A percentile compares a stretch with the other conserved stretches of the same genome.
Conservation (phyloP, 2,329 filamentous ascomycete species). For the Coniosporium tulheliwenetii region DNA sequence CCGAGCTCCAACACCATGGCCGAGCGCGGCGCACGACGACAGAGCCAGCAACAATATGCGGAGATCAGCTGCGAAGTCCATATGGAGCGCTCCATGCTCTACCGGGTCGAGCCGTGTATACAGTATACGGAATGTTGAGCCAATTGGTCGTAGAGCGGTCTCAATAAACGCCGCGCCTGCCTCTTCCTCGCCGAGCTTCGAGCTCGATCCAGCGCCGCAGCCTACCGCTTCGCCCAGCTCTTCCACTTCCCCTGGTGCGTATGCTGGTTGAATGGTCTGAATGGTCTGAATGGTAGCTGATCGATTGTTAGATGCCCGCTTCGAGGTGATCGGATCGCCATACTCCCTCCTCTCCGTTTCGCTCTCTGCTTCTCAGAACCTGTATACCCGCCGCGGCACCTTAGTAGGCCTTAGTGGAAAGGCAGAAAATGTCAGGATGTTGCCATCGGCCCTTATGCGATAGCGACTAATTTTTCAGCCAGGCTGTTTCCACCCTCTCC, state of each 20-base stretch:
- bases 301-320: slow-evolving; percentile 58
- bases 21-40: too few species aligned
- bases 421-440: slow-evolving; percentile 56
- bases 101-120: not conserved
- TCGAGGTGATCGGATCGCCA: slow-evolving; percentile 82
- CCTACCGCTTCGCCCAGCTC: too few species aligned
- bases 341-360: slow-evolving; percentile 90
- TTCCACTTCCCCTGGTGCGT: too few species aligned
- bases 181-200: slow-evolving; percentile 21
- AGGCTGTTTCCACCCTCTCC: slow-evolving; percentile 71
- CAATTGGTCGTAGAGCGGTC: slow-evolving; percentile 17
- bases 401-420: slow-evolving; percentile 82
- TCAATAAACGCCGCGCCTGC: slow-evolving; percentile 30
- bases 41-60: not conserved
- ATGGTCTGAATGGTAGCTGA: too few species aligned
- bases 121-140: not conserved
- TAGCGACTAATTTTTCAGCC: not conserved
- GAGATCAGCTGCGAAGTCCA: not conserved
- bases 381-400: slow-evolving; percentile 85
- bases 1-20: too few species aligned
- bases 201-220: slow-evolving; percentile 7
- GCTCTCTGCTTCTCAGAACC: slow-evolving; percentile 79
- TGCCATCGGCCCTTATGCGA: not conserved
- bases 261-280: too few species aligned
- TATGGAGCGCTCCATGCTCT: not conserved